Evolutionary conservation across 805 yeast genomes (phyloP).

Genomic region (Kodamaea neixiangensis): DNA sequence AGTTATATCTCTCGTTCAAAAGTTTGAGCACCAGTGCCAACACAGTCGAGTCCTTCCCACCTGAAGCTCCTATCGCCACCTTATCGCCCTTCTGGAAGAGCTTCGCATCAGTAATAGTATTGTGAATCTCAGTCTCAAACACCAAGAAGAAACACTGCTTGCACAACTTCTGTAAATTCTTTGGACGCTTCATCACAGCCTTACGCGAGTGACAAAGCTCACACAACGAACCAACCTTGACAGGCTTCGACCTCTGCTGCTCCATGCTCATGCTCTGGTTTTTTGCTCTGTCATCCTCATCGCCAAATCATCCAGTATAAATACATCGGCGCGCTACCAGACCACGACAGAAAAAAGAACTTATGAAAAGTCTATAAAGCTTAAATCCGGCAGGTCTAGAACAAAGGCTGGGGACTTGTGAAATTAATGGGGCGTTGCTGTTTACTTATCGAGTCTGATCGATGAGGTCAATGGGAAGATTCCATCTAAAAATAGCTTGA

Average conservation of each 20-base stretch:
- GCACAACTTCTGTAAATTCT: conserved; percentile 86
- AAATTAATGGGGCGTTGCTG: not conserved
- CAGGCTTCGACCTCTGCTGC: not conserved
- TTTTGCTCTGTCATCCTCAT: not conserved
- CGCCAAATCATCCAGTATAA: conserved; percentile 1
- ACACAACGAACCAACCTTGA: conserved; percentile 46
- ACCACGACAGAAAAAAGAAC: not conserved
- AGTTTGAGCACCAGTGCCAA: conserved; percentile 85
- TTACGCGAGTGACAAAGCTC: conserved; percentile 81
- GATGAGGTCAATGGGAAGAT: not conserved
- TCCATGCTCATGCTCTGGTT: not conserved
- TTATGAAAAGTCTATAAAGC: conserved; percentile 1
- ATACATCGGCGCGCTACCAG: not conserved
- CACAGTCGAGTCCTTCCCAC: conserved; percentile 98
- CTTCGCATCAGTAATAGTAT: conserved; percentile 71
- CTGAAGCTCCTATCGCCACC: conserved; percentile 97
- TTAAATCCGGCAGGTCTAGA: not conserved
- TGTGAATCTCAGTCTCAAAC: conserved; percentile 94
- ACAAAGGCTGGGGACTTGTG: not conserved
- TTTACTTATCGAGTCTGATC: not conserved
- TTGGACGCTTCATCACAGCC: conserved; percentile 90
- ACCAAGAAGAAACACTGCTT: conserved; percentile 86
- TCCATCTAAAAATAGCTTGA: conserved; percentile 1
- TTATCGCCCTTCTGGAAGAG: conserved; percentile 79
- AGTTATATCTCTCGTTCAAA: conserved; percentile 82